Base-by-base conservation (phyloP, 2,329 filamentous ascomycete species). In the Aureobasidium mangrovei region DNA sequence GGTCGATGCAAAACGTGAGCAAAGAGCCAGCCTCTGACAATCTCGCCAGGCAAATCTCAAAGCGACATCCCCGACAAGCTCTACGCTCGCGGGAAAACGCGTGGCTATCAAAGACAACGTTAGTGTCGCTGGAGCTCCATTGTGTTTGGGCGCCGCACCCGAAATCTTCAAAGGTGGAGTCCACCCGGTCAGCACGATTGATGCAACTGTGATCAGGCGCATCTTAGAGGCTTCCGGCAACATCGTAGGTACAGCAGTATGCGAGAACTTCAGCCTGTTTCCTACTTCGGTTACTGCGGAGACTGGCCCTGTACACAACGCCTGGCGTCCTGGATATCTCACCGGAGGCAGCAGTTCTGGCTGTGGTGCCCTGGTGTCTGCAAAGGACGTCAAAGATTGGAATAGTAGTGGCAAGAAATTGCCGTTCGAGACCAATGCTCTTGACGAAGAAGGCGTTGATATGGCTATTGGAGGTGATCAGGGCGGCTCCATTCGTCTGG, bases 51-150 rank as follows among this genome's bases (percentile, higher is more conserved):
- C 63, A 26, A 59, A 62, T 3, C 60, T 72, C 9, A 60, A 57
- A n/a, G 60, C 67, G 5, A 54, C 60, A 3, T 55, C 56, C 40
- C 64, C 65, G 3, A 49, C 56, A 12, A 64, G 57, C 24, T 49
- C 44, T 10, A 49, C 45, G 10, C 62, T 70, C 3, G 52, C 57
- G 12, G 67, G 65, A 10, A 60, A 58, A 43, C 69, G 63, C 4
- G 52, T 77, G 7, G 72, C 67, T 3, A 61, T 77, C 51, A 78
- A 77, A 58, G 75, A 77, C 61, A 77, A 76, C 56, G 70, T 77
- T 8, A 69, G 69, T 4, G 66, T 78, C 1, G 71, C 68, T 0
- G 71, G 69, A 4, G 65, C 77, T 29, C 72, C 73, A 8, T 66
- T 72, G n/a, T 69, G 71, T 2, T 64, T 73, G 7, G 75, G 75